Evolutionary conservation across 1,139 yeast genomes (phyloP).

Genomic region (Candida tetrigidarum): DNA sequence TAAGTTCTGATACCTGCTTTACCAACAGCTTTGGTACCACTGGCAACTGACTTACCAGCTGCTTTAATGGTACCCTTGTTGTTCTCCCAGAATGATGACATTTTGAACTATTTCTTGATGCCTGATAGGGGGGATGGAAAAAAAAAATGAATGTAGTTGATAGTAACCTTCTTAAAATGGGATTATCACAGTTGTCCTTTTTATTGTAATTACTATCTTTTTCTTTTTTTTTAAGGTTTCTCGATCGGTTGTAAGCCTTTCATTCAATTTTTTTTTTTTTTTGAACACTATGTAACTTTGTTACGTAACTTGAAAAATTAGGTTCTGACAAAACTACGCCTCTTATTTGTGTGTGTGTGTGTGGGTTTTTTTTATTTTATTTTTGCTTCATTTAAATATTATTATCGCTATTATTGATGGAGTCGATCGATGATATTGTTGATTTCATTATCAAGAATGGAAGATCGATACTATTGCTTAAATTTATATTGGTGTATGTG

Average conservation of each 20-base stretch:
- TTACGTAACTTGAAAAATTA: not conserved
- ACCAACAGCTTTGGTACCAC: slow-evolving; percentile 49
- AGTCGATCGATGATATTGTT: slow-evolving; percentile 14
- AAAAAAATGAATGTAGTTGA: not conserved
- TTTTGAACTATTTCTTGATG: no score
- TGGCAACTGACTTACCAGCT: slow-evolving; percentile 53
- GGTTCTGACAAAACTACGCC: not conserved
- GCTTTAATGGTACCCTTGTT: slow-evolving; percentile 42
- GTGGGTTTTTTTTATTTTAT: not conserved
- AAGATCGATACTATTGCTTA: slow-evolving; percentile 9
- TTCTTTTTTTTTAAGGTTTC: no score
- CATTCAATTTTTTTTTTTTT: no score
- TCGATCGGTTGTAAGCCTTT: no score
- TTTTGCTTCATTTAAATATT: not conserved
- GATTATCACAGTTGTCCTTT: not conserved
- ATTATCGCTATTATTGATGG: slow-evolving; percentile 12
- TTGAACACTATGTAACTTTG: not conserved
- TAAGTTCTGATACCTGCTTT: slow-evolving; percentile 56
- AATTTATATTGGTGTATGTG: slow-evolving; percentile 14
- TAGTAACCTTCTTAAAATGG: no score
- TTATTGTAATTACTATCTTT: no score
- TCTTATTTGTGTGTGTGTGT: not conserved
- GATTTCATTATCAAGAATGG: slow-evolving; percentile 10
- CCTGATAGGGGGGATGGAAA: no score
- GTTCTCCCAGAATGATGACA: slow-evolving; percentile 7